These are phyloP conservation scores for Blastobotrys capitulatus DNA, from an alignment of 1,139 yeast genomes.

Conservation along the genomic window DNA sequence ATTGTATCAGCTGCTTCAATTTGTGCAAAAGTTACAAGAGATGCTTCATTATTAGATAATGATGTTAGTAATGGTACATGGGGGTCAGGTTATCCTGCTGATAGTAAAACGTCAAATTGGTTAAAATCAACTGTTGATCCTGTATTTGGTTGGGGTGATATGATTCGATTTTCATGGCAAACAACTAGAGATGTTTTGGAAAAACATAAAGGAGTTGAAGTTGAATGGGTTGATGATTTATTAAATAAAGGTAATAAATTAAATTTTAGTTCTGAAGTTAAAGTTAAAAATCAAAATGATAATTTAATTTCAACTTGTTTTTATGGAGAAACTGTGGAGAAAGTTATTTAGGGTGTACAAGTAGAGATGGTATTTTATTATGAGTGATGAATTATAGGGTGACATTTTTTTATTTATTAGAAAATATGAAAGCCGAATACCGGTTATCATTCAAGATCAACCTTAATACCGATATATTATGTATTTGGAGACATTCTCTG, in stretches of 20 bases:
- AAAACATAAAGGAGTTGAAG: conserved; percentile 38
- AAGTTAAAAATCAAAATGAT: conserved; percentile 4
- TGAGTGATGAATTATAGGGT: too few species aligned
- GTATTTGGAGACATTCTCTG: too few species aligned
- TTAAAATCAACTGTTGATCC: conserved; percentile 55
- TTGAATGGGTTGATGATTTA: conserved; percentile 57
- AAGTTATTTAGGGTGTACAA: too few species aligned
- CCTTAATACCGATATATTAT: too few species aligned
- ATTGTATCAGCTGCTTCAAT: conserved; percentile 96
- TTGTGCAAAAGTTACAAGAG: conserved; percentile 95
- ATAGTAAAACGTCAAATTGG: conserved; percentile 79
- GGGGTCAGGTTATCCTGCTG: conserved; percentile 96
- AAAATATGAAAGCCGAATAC: too few species aligned
- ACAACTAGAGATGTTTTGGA: conserved; percentile 73
- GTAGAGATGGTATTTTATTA: too few species aligned
- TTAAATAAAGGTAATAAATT: not conserved
- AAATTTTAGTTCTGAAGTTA: conserved; percentile 13
- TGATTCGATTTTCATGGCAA: conserved; percentile 90
- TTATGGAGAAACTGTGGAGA: conserved; percentile 17
- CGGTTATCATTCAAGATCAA: too few species aligned
- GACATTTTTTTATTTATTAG: too few species aligned
- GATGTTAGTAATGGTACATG: conserved; percentile 37
- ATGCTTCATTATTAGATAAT: conserved; percentile 49
- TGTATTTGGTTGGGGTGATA: conserved; percentile 80
- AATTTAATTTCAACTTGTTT: conserved; percentile 18